Evolutionary conservation across 148 eudicot species (phyloP), one percentile per base, ranked within the genome.

Genomic region (Cornus controversa): DNA sequence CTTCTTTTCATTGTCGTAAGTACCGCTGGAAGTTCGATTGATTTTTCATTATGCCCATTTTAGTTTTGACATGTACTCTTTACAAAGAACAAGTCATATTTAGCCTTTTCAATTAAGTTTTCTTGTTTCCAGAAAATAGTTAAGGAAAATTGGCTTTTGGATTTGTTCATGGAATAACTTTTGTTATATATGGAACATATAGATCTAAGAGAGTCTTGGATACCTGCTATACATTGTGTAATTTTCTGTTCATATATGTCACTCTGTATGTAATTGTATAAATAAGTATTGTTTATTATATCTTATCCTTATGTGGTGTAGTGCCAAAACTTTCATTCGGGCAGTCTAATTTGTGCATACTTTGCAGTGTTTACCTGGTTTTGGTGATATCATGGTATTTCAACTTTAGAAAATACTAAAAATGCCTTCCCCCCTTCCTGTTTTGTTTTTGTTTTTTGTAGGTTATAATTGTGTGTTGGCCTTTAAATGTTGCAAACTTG

Each of bases 401-500:
- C 72, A 69, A 37, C 26, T 69, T 69, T 23, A n/a, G 25, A 53
- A 3, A 22, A 20, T 24, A 24, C 10, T 22, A 27, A 50, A 50
- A 15, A 47, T 0, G 0, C n/a, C n/a, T 9, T 10, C 9, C 7
- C 57, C 6, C 37, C 37, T 36, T 2, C 37, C 37, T 6, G 2
- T 36, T 36, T 36, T 36, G 10, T 40, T 40, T 40, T 40, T 9
- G 45, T 40, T 16, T 54, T 60, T 22, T 4, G 6, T 60, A 60
- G 64, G 23, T 60, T 60, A 20, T 60, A 60, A 20, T 18, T 4
- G 7, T 60, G 24, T 20, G 24, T 25, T 4, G 64, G 4, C 45
- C 69, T n/a, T 22, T 24, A 23, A 24, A 47, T 66, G 71, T 66
- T 75, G 67, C 47, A 22, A 8, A 66, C 2, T 47, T 77, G 73